Evolutionary conservation across 176 grass and related monocot genomes (phyloP).

Genomic region (Oryza australiensis): DNA sequence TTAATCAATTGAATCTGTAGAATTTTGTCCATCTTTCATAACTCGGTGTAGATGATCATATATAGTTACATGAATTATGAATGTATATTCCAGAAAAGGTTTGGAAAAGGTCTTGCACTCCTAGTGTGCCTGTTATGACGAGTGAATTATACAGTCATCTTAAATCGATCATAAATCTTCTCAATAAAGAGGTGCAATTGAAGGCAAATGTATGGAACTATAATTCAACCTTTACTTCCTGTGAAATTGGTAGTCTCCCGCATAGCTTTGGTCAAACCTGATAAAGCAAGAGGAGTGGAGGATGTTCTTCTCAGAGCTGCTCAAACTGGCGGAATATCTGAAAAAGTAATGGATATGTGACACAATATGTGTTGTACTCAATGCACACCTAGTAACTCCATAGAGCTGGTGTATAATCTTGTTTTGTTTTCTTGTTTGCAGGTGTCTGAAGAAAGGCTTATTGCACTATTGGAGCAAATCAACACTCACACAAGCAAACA

Average conservation of each 20-base stretch:
- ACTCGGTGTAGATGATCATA: not conserved
- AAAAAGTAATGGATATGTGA: conserved; percentile 54
- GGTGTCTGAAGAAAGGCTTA: conserved; percentile 85
- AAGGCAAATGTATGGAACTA: not conserved
- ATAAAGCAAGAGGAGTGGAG: conserved; percentile 96
- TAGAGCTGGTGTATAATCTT: not conserved
- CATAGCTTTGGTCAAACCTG: conserved; percentile 75
- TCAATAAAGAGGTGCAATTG: not conserved
- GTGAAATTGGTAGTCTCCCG: conserved; percentile 24
- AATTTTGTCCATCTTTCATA: not conserved
- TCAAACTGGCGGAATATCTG: conserved; percentile 86
- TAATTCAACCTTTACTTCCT: not conserved
- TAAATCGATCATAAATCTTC: not conserved
- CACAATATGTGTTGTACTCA: not conserved
- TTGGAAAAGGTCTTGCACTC: not conserved
- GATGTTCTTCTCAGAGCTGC: conserved; percentile 87
- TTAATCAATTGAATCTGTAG: not conserved
- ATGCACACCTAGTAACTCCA: not conserved
- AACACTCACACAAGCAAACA: conserved; percentile 77
- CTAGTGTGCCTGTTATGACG: not conserved
- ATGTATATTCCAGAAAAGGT: not conserved
- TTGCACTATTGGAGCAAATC: conserved; percentile 77
- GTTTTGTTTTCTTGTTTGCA: conserved; percentile 43
- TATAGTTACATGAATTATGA: not conserved
- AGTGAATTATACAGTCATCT: no score